Conservation (phyloP, 2,329 filamentous ascomycete genomes). For the Aspergillus unguis region DNA sequence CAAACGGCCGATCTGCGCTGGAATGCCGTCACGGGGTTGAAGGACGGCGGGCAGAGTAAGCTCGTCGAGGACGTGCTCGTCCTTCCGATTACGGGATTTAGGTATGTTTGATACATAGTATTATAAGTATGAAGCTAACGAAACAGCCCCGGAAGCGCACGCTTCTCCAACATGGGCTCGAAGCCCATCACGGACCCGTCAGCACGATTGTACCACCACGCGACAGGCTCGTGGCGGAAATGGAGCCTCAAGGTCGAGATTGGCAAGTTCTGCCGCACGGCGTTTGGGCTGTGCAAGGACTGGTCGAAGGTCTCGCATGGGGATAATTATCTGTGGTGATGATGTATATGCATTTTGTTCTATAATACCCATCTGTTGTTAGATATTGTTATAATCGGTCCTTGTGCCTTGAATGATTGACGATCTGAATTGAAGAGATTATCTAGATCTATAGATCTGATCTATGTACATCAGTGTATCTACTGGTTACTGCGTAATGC, state of each 20-base stretch:
- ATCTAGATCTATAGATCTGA: too few species aligned
- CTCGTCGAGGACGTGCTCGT: slow-evolving; percentile 31
- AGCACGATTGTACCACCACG: slow-evolving; percentile 28
- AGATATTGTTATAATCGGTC: not conserved
- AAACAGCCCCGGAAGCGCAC: slow-evolving; percentile 26
- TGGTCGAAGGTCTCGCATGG: slow-evolving; percentile 25
- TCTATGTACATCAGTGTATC: too few species aligned
- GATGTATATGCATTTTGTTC: not conserved
- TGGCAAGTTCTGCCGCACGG: slow-evolving; percentile 32
- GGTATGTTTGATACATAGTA: slow-evolving; percentile 18
- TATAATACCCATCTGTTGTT: not conserved
- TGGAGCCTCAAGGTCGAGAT: slow-evolving; percentile 27
- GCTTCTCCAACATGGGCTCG: slow-evolving; percentile 32
- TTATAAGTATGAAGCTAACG: not conserved
- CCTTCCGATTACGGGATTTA: slow-evolving; percentile 36
- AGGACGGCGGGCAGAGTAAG: slow-evolving; percentile 29
- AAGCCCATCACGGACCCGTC: slow-evolving; percentile 28
- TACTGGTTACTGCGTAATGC: too few species aligned
- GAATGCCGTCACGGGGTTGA: slow-evolving; percentile 30
- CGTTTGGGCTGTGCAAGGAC: slow-evolving; percentile 29
- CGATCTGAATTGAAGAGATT: too few species aligned
- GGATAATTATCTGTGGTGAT: not conserved
- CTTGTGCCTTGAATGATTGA: too few species aligned
- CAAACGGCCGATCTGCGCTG: slow-evolving; percentile 25
- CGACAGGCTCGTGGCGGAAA: slow-evolving; percentile 31